A percentile compares a stretch with the other conserved stretches of the same genome.
Evolutionary conservation across 164 flowering plant genomes (phyloP).

Genomic region (Stephania japonica): DNA sequence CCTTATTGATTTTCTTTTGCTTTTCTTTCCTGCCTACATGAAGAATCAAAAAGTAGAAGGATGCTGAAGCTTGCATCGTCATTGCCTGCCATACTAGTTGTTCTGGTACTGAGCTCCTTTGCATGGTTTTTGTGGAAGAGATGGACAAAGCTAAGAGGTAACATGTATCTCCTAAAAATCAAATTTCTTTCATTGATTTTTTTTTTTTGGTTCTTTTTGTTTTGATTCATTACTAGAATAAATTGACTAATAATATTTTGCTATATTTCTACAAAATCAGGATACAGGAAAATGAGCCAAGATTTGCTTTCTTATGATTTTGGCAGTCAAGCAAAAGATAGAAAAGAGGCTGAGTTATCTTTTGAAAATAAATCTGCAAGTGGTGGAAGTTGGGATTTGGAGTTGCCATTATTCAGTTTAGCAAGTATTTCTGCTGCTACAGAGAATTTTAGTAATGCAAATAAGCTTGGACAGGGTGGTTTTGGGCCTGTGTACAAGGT

Average conservation of each 20-base stretch:
- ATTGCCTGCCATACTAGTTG: background rate
- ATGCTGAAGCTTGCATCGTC: background rate
- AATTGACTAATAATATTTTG: background rate
- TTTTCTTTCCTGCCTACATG: background rate
- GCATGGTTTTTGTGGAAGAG: background rate
- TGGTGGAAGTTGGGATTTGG: background rate
- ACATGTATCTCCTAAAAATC: too few relatives aligned
- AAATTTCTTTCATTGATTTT: too few relatives aligned
- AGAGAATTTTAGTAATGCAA: background rate
- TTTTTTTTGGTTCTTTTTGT: too few relatives aligned
- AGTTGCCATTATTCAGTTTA: constrained; percentile 11
- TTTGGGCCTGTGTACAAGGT: constrained; percentile 1
- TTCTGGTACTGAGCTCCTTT: background rate
- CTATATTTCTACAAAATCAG: background rate
- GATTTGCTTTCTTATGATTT: constrained; percentile 4
- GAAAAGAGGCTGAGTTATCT: background rate
- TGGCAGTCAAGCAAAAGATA: background rate
- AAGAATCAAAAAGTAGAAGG: background rate
- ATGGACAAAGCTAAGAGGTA: background rate
- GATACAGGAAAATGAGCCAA: background rate
- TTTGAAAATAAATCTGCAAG: background rate
- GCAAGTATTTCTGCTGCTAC: background rate
- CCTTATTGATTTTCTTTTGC: background rate
- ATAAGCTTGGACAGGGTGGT: background rate
- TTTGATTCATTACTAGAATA: background rate